Conservation (phyloP, 208 protist species). For the Entamoeba histolytica region DNA sequence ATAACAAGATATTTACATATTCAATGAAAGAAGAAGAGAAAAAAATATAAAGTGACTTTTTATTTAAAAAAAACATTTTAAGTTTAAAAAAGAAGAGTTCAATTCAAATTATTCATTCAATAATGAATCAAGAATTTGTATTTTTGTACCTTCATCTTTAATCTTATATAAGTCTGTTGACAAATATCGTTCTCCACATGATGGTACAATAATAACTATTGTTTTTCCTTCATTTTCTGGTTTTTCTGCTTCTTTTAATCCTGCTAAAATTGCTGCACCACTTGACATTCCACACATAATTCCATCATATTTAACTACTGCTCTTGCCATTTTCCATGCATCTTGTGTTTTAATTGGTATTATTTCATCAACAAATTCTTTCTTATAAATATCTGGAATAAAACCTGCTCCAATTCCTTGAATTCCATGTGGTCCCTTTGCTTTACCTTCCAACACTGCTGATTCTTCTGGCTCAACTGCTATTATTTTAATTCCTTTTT, state of each 20-base stretch:
- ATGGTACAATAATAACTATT: neutral
- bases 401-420: slow-evolving; percentile 6
- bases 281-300: neutral
- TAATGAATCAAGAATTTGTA: neutral
- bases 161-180: neutral
- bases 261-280: neutral
- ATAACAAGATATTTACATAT: no score
- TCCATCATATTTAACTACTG: neutral
- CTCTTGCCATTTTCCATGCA: neutral
- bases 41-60: no score
- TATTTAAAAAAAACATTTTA: no score
- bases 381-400: neutral
- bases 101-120: no score
- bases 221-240: neutral
- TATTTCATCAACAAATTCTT: neutral
- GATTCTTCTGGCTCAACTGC: slow-evolving; percentile 3
- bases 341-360: neutral
- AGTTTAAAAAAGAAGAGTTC: no score
- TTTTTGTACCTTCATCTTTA: neutral
- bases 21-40: no score
- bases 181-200: neutral
- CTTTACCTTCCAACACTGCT: neutral
- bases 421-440: neutral
- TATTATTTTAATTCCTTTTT: neutral
- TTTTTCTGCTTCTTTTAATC: neutral